phyloP scores from a whole-genome alignment of 2,329 filamentous ascomycete genomes.

The Myriosclerotinia duriaeana region DNA sequence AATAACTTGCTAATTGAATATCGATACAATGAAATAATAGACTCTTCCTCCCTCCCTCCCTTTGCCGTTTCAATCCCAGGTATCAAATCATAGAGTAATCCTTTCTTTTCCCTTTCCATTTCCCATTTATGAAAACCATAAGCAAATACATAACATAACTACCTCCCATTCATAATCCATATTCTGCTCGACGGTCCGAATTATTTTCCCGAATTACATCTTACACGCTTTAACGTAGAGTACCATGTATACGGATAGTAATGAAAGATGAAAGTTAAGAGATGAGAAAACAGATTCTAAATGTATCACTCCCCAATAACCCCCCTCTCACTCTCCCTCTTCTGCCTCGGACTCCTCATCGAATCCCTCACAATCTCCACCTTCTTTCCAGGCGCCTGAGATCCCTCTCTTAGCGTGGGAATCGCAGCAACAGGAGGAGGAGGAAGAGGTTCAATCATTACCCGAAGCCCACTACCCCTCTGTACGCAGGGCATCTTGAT shows the following conservation, averaged over 20 bases:
- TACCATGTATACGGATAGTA: background rate
- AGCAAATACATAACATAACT: background rate
- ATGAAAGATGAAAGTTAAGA: background rate
- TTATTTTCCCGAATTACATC: background rate
- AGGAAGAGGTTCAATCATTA: background rate
- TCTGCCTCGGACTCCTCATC: background rate
- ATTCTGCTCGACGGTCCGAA: background rate
- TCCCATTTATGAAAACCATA: background rate
- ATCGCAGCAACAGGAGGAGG: background rate
- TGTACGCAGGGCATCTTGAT: background rate
- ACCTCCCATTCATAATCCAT: background rate
- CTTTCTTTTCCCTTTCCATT: background rate
- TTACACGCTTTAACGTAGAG: background rate
- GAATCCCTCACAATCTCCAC: conserved; percentile 5
- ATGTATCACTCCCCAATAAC: conserved; percentile 1
- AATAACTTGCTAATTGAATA: background rate
- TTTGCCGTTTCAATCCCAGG: background rate
- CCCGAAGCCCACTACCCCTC: conserved; percentile 3
- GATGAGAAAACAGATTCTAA: background rate
- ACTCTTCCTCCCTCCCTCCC: background rate
- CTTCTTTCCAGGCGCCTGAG: background rate
- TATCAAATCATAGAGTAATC: background rate
- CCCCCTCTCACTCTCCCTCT: conserved; percentile 6
- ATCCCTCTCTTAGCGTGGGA: background rate
- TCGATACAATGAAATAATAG: background rate